phyloP scores from a whole-genome alignment of 2,329 filamentous ascomycete species.

The Blastomyces gilchristii region DNA sequence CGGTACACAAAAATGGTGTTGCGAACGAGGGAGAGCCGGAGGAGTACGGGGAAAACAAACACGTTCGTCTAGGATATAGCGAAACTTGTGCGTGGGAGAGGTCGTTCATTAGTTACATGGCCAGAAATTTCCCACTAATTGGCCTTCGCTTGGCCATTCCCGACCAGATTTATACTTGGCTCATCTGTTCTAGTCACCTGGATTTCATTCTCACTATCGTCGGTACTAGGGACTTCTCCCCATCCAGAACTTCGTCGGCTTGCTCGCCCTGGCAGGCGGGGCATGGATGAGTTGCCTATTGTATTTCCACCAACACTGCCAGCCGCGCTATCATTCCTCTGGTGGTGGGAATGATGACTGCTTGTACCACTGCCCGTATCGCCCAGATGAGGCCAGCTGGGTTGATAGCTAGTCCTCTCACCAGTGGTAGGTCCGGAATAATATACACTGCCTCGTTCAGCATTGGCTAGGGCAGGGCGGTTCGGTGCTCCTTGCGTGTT shows the following conservation, averaged over 20 bases:
- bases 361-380: slow-evolving; percentile 73
- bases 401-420: slow-evolving; percentile 74
- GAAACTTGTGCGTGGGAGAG: neutral
- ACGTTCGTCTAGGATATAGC: neutral
- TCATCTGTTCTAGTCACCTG: neutral
- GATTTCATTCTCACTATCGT: slow-evolving; percentile 22
- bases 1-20: neutral
- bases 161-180: neutral
- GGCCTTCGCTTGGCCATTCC: neutral
- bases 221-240: slow-evolving; percentile 33
- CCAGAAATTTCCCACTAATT: neutral
- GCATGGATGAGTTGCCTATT: slow-evolving; percentile 45
- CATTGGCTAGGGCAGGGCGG: slow-evolving; percentile 45
- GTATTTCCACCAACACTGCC: slow-evolving; percentile 59
- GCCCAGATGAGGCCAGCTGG: slow-evolving; percentile 41
- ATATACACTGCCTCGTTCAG: slow-evolving; percentile 60
- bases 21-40: neutral
- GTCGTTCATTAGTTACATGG: neutral
- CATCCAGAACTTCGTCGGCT: slow-evolving; percentile 37
- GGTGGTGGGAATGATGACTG: slow-evolving; percentile 51
- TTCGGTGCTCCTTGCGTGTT: slow-evolving; percentile 32
- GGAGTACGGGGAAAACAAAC: neutral
- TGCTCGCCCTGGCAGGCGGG: slow-evolving; percentile 27
- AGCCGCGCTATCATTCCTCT: slow-evolving; percentile 68
- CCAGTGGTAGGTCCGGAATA: slow-evolving; percentile 48